These are phyloP conservation scores for Oryza punctata DNA, from an alignment of 176 grass and related monocot genomes.

Conservation along the genomic window DNA sequence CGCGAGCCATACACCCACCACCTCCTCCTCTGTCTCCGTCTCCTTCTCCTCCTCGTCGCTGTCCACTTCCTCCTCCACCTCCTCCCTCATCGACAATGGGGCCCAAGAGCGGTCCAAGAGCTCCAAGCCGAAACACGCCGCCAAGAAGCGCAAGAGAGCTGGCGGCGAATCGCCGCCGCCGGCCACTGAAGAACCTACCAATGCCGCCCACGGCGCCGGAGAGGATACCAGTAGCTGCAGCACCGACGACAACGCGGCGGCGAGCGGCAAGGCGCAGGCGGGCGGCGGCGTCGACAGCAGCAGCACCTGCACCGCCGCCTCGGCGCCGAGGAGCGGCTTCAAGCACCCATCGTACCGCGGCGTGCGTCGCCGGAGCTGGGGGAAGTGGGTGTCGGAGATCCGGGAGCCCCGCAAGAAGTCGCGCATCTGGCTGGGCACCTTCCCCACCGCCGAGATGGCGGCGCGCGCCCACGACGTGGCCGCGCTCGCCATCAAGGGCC, in stretches of 20 bases:
- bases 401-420: slow-evolving; percentile 93
- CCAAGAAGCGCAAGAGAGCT: slow-evolving; percentile 53
- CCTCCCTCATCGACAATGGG: slow-evolving; percentile 17
- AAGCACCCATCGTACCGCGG: slow-evolving; percentile 65
- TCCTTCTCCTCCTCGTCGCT: slow-evolving; percentile 37
- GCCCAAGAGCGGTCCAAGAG: slow-evolving; percentile 29
- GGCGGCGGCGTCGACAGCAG: neutral
- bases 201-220: neutral
- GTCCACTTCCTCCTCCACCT: slow-evolving; percentile 23
- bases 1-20: slow-evolving; percentile 48
- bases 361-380: slow-evolving; percentile 72
- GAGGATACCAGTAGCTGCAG: slow-evolving; percentile 54
- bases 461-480: slow-evolving; percentile 94
- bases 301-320: neutral
- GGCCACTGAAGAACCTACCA: neutral
- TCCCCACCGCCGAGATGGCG: slow-evolving; percentile 83
- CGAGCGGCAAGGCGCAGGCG: neutral
- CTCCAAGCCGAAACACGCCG: slow-evolving; percentile 14
- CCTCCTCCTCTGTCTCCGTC: slow-evolving; percentile 24
- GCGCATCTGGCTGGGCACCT: slow-evolving; percentile 95
- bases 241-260: slow-evolving; percentile 8
- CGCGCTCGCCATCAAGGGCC: slow-evolving; percentile 84
- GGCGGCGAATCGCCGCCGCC: neutral
- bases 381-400: slow-evolving; percentile 98
- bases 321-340: slow-evolving; percentile 38